Conservation (phyloP, 306 rosid species). For the Castanospermum australe region DNA sequence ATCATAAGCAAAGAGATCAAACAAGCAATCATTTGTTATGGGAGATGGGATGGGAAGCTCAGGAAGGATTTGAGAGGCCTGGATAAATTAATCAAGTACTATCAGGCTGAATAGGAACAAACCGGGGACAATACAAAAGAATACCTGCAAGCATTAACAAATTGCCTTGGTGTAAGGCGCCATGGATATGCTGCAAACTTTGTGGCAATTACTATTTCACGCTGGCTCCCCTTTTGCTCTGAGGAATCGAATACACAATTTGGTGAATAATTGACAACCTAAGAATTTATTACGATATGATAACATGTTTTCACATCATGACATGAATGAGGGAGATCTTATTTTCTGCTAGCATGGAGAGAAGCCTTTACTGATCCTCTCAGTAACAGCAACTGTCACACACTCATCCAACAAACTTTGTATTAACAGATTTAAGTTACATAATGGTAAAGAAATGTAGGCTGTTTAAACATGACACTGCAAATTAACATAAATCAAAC, state of each 20-base stretch:
- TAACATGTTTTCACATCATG: background rate
- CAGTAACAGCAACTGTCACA: background rate
- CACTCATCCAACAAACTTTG: background rate
- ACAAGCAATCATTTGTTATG: background rate
- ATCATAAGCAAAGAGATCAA: background rate
- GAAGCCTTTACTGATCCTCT: background rate
- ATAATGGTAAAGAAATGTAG: background rate
- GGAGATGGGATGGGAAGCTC: background rate
- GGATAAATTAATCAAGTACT: background rate
- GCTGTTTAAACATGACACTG: background rate
- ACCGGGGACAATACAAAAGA: background rate
- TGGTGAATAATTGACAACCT: slow-evolving; percentile 10
- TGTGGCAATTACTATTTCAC: slow-evolving; percentile 81
- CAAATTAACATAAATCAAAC: background rate
- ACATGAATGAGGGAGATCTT: background rate
- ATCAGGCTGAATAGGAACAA: background rate
- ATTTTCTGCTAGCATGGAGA: background rate
- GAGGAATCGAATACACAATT: slow-evolving; percentile 18
- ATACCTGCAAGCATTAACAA: slow-evolving; percentile 93
- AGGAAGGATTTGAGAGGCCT: background rate
- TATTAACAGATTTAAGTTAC: background rate
- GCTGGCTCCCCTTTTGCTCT: slow-evolving; percentile 55
- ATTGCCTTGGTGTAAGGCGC: slow-evolving; percentile 88
- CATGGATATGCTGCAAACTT: slow-evolving; percentile 98
- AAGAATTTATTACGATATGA: background rate